Percentiles rank a stretch among this genome's conserved stretches.
Conservation (phyloP, 495 filamentous ascomycete species). For the Podospora australis region DNA sequence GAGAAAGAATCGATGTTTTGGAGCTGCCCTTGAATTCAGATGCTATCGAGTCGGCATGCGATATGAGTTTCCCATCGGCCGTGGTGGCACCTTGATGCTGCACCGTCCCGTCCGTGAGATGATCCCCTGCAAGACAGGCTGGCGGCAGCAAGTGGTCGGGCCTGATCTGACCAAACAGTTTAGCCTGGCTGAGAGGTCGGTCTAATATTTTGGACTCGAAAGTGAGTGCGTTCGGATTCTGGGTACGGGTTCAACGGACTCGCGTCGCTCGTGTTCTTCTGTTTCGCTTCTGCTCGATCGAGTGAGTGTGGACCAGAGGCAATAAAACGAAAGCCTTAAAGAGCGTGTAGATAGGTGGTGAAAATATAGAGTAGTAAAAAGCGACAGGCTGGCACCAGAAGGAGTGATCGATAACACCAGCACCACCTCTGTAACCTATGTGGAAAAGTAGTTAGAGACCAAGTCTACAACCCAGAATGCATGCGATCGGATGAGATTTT, state of each 20-base stretch:
- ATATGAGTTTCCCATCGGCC: not conserved
- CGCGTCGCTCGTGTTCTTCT: slow-evolving; percentile 5
- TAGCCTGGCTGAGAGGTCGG: not conserved
- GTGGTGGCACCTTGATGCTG: slow-evolving; percentile 16
- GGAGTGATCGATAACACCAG: slow-evolving; percentile 1
- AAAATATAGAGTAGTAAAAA: slow-evolving; percentile 17
- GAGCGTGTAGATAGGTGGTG: not conserved
- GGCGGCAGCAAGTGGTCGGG: slow-evolving; percentile 5
- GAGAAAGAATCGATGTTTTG: too few relatives aligned
- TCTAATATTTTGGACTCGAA: too few relatives aligned
- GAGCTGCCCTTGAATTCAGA: too few relatives aligned
- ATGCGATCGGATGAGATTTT: slow-evolving; percentile 16
- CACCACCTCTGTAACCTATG: too few relatives aligned
- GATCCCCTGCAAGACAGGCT: slow-evolving; percentile 8
- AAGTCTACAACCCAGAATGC: slow-evolving; percentile 1
- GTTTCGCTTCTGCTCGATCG: not conserved
- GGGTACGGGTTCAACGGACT: slow-evolving; percentile 8
- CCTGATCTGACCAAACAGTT: too few relatives aligned
- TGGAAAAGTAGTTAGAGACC: not conserved
- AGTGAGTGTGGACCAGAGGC: too few relatives aligned
- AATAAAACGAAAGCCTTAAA: slow-evolving; percentile 15
- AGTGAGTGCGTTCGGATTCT: not conserved
- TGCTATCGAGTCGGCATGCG: not conserved
- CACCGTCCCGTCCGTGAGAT: slow-evolving; percentile 19
- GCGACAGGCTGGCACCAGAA: slow-evolving; percentile 8